Evolutionary conservation across 1,284 basidiomycete genomes (phyloP).

Genomic region (Sanghuangporus weigelae): DNA sequence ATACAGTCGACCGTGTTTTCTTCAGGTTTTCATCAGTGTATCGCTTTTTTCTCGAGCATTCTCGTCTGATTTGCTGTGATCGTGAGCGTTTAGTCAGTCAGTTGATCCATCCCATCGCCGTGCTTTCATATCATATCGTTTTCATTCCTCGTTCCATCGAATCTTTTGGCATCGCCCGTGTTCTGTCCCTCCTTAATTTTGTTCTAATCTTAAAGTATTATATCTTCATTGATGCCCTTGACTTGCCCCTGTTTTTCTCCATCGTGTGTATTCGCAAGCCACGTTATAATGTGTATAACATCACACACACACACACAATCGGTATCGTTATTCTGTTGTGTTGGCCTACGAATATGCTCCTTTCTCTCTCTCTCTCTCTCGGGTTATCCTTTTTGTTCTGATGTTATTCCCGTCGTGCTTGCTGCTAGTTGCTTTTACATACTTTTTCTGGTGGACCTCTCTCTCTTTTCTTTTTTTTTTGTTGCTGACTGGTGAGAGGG

Average conservation of each 20-base stretch:
- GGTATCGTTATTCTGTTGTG: slow-evolving; percentile 8
- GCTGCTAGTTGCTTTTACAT: too few relatives aligned
- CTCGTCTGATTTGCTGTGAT: too few relatives aligned
- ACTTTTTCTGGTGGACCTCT: too few relatives aligned
- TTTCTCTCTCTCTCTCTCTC: background rate
- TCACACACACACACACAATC: too few relatives aligned
- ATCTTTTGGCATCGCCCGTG: background rate
- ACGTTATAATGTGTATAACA: slow-evolving; percentile 10
- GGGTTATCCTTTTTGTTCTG: background rate
- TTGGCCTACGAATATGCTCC: slow-evolving; percentile 5
- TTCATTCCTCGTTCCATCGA: background rate
- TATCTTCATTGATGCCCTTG: background rate
- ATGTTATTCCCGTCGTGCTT: too few relatives aligned
- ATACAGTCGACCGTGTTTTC: slow-evolving; percentile 2
- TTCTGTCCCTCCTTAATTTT: background rate
- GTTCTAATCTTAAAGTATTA: background rate
- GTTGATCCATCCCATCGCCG: too few relatives aligned
- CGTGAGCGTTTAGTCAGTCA: too few relatives aligned
- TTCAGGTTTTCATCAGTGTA: background rate
- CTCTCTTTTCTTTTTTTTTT: too few relatives aligned
- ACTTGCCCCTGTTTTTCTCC: background rate
- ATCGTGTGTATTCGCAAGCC: slow-evolving; percentile 4
- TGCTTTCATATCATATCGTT: background rate
- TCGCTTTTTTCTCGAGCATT: background rate
- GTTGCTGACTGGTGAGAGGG: too few relatives aligned